Evolutionary conservation across 805 yeast genomes (phyloP), one percentile per base, ranked within the genome.

Genomic region (Torulaspora quercuum): DNA sequence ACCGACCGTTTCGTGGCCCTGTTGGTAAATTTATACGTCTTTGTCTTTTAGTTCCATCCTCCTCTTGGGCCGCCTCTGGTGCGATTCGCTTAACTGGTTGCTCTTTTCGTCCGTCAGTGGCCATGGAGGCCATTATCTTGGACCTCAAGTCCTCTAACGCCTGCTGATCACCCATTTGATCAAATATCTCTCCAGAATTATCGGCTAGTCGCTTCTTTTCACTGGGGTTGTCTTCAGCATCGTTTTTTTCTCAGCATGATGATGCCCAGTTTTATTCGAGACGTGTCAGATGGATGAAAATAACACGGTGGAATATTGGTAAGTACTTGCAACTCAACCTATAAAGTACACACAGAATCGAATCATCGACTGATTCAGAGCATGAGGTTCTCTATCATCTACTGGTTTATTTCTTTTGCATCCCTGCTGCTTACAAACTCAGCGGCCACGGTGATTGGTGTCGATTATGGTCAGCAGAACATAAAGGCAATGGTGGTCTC

Each of bases 401-500:
- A 30, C 21, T 35, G 34, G 25, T 27, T 28, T 17, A 12, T 32
- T n/a, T 43, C 31, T 9, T 11, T 17, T 31, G 37, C 20, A 13
- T 25, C 29, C 15, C 45, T 13, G 53, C 61, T 2, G 45, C 59
- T 33, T 28, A 22, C 20, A 8, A 15, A 21, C 16, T 31, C 40
- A 18, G 26, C 35, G 7, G 78, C 75, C 7, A 90, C 96, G 2
- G 73, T 92, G 7, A 65, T 92, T 33, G 97, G 96, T 14, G 68
- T 92, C 25, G 98, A 92, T 58, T 80, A 73, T 54, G 98, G 98
- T 35, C 82, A 84, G 38, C 90, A 88, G 53, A 83, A 70, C 67
- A 76, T 88, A 15, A 92, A 92, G 58, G 87, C 95, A 2, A 85
- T 81, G 33, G 68, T 92, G 29, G 83, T 92, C 25, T 95, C 96